Percentiles rank a stretch among this genome's conserved stretches.
Conservation (phyloP, 2,329 filamentous ascomycete species). For the Talaromyces funiculosus region DNA sequence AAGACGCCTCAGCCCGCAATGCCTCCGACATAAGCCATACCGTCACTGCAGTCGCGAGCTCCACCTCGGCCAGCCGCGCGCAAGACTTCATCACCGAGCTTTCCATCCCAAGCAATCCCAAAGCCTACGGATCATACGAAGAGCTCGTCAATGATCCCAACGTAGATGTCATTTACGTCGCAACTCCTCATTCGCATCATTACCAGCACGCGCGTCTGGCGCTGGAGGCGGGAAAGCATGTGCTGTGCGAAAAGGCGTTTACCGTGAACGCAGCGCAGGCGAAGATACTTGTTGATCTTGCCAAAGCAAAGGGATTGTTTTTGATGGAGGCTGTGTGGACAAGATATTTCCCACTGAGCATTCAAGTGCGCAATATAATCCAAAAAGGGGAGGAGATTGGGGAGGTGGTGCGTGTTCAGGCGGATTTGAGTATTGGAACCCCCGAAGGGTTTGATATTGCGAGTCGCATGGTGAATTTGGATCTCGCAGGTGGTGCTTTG, state of each 20-base stretch:
- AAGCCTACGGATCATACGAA: conserved; percentile 73
- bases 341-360: conserved; percentile 76
- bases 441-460: conserved; percentile 52
- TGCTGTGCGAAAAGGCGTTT: conserved; percentile 86
- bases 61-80: conserved; percentile 61
- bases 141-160: conserved; percentile 73
- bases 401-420: conserved; percentile 51
- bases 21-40: conserved; percentile 70
- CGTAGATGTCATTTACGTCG: conserved; percentile 82
- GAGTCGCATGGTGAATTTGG: conserved; percentile 75
- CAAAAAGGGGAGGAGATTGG: conserved; percentile 55
- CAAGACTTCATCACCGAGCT: conserved; percentile 66
- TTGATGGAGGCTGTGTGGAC: conserved; percentile 90
- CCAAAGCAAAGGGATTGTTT: conserved; percentile 66
- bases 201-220: conserved; percentile 87
- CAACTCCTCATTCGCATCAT: conserved; percentile 87
- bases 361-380: conserved; percentile 56
- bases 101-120: conserved; percentile 61
- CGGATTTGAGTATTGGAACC: conserved; percentile 61
- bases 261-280: conserved; percentile 77
- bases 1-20: conserved; percentile 63
- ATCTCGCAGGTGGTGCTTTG: conserved; percentile 75
- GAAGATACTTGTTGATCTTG: conserved; percentile 64
- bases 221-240: conserved; percentile 71
- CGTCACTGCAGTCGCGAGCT: conserved; percentile 74